Evolutionary conservation across 768 basidiomycete species (phyloP).

Genomic region (Pulveroboletus sp.): DNA sequence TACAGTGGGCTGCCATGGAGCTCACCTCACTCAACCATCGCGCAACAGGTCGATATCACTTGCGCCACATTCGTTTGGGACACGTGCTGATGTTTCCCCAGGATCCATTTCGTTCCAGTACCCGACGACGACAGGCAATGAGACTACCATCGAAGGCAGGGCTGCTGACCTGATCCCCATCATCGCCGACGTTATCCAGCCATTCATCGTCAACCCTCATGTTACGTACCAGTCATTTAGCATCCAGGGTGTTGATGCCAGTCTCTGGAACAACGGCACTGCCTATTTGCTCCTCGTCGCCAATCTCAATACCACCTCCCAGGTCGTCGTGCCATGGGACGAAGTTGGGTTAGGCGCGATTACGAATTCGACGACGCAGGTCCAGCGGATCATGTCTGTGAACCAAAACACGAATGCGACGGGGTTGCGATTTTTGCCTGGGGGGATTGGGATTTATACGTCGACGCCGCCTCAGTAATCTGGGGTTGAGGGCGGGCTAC

Average conservation of each 20-base stretch:
- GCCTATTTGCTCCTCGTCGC: conserved; percentile 21
- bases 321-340: conserved; percentile 16
- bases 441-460: conserved; percentile 20
- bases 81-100: too few species aligned
- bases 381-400: conserved; percentile 15
- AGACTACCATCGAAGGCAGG: conserved; percentile 24
- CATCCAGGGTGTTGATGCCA: conserved; percentile 21
- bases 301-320: background rate
- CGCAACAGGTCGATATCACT: conserved; percentile 16
- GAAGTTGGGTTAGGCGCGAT: conserved; percentile 18
- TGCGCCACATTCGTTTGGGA: background rate
- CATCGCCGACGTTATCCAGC: conserved; percentile 9
- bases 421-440: conserved; percentile 16
- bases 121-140: conserved; percentile 20
- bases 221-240: conserved; percentile 8
- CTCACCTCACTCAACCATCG: conserved; percentile 27
- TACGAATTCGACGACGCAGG: conserved; percentile 15
- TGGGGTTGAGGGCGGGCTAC: too few species aligned
- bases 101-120: conserved; percentile 26
- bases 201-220: conserved; percentile 19
- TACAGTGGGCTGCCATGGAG: conserved; percentile 24
- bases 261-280: conserved; percentile 23
- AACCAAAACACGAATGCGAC: conserved; percentile 15
- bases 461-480: too few species aligned
- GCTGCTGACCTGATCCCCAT: conserved; percentile 4